These are phyloP conservation scores for Lolium multiflorum DNA, from an alignment of 176 grass and related monocot genomes.

Conservation along the genomic window DNA sequence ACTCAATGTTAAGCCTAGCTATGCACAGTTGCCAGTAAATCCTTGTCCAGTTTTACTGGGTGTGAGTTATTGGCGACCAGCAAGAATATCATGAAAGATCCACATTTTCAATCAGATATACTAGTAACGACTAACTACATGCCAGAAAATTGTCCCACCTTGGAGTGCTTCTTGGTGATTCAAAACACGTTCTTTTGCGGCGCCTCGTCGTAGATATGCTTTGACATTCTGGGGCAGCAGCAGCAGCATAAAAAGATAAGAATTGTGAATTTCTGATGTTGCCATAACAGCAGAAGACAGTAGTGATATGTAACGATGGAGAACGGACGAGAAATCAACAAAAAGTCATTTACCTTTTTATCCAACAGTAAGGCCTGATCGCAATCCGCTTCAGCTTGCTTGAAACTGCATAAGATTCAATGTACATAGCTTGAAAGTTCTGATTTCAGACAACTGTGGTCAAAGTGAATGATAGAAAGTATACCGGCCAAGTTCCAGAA, in stretches of 20 bases:
- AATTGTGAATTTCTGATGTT: constrained; percentile 5
- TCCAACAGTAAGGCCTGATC: constrained; percentile 78
- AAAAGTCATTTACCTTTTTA: constrained; percentile 68
- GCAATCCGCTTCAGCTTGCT: constrained; percentile 92
- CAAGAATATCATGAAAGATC: constrained; percentile 19
- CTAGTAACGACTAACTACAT: constrained; percentile 18
- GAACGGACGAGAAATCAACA: background rate
- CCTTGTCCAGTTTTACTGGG: constrained; percentile 9
- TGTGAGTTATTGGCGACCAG: background rate
- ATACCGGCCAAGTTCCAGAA: constrained; percentile 88
- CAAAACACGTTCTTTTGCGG: constrained; percentile 72
- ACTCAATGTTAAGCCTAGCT: background rate
- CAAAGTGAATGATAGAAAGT: constrained; percentile 35
- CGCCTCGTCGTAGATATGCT: constrained; percentile 92
- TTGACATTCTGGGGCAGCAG: constrained; percentile 85
- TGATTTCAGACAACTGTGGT: constrained; percentile 31
- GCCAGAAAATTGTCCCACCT: constrained; percentile 56
- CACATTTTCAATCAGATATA: constrained; percentile 37
- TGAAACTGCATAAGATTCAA: constrained; percentile 66
- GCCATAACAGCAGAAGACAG: constrained; percentile 28
- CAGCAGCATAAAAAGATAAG: constrained; percentile 1
- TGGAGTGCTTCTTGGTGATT: constrained; percentile 88
- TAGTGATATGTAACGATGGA: background rate
- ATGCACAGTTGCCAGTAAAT: background rate
- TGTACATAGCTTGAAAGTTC: constrained; percentile 16